A percentile compares a stretch with the other conserved stretches of the same genome.
phyloP scores from a whole-genome alignment of 1,284 basidiomycete genomes.

The Ceratobasidium sp. region DNA sequence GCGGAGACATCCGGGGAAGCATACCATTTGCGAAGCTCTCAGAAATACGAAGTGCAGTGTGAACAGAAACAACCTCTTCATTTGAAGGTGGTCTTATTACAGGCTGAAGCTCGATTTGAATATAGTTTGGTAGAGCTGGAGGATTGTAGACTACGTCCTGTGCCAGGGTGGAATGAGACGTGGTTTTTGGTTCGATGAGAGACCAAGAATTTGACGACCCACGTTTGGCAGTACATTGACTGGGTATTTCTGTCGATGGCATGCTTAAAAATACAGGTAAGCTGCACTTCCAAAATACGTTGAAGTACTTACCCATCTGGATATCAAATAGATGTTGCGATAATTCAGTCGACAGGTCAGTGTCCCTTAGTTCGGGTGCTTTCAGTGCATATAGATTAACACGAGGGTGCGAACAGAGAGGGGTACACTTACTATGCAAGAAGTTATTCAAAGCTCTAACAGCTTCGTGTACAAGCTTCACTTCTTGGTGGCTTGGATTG shows the following conservation, averaged over 20 bases:
- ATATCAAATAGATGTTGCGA: constrained; percentile 3
- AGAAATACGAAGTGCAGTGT: too few relatives aligned
- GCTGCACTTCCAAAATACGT: neutral
- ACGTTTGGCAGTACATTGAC: neutral
- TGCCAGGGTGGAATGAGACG: too few relatives aligned
- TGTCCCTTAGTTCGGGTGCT: neutral
- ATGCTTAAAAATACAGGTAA: neutral
- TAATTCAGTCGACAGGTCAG: neutral
- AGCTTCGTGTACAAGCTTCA: constrained; percentile 5
- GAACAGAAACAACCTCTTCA: too few relatives aligned
- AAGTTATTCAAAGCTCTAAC: neutral
- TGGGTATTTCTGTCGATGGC: neutral
- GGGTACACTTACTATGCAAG: neutral
- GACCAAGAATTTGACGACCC: too few relatives aligned
- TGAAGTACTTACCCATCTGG: neutral
- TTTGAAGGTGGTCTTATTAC: too few relatives aligned
- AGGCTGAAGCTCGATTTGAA: too few relatives aligned
- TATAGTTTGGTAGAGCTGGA: too few relatives aligned
- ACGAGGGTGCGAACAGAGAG: neutral
- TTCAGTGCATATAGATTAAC: neutral
- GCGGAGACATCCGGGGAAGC: too few relatives aligned
- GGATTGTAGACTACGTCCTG: too few relatives aligned
- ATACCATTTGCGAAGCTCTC: too few relatives aligned
- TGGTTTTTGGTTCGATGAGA: too few relatives aligned
- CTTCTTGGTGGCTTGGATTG: neutral